Percentiles rank a stretch among this genome's conserved stretches.
These are phyloP conservation scores for Penicilliopsis zonata DNA, from an alignment of 495 filamentous ascomycete genomes.

Conservation along the genomic window DNA sequence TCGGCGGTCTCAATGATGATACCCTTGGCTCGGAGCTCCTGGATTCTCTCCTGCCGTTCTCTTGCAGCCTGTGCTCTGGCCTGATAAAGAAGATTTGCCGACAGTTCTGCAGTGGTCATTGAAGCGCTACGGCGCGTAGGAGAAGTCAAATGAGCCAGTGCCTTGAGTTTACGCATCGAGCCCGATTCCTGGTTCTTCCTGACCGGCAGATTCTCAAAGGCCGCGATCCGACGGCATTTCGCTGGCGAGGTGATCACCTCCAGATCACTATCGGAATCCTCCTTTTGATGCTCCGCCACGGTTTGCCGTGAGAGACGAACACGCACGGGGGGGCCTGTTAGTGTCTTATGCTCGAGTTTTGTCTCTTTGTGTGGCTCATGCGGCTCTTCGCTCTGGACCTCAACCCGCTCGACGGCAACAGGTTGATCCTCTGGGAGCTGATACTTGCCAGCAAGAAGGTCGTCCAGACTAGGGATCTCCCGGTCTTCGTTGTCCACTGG, in stretches of 20 bases:
- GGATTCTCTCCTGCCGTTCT: constrained; percentile 68
- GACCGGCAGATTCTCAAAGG: constrained; percentile 58
- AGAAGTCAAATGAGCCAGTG: constrained; percentile 62
- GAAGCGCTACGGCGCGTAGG: constrained; percentile 40
- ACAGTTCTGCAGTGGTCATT: constrained; percentile 59
- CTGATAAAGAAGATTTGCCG: constrained; percentile 50
- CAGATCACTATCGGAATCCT: constrained; percentile 56
- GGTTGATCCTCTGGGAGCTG: constrained; percentile 2
- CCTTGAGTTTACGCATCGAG: constrained; percentile 55
- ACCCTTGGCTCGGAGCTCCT: constrained; percentile 64
- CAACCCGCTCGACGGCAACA: constrained; percentile 3
- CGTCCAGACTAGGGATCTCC: constrained; percentile 11
- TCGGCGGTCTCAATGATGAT: constrained; percentile 76
- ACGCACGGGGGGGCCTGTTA: constrained; percentile 20
- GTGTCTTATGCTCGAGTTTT: constrained; percentile 8
- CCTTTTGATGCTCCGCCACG: constrained; percentile 26
- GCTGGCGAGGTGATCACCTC: constrained; percentile 42
- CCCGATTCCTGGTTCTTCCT: constrained; percentile 45
- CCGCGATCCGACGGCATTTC: constrained; percentile 32
- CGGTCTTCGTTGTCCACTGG: constrained; percentile 1
- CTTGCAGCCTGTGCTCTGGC: constrained; percentile 69
- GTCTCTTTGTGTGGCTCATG: constrained; percentile 1
- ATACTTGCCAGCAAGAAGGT: constrained; percentile 5
- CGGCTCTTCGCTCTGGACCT: not conserved
- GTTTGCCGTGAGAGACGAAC: constrained; percentile 26